A percentile compares a stretch with the other conserved stretches of the same genome.
Evolutionary conservation across 345 rosid genomes (phyloP).

Genomic region (Arabidopsis suecica): DNA sequence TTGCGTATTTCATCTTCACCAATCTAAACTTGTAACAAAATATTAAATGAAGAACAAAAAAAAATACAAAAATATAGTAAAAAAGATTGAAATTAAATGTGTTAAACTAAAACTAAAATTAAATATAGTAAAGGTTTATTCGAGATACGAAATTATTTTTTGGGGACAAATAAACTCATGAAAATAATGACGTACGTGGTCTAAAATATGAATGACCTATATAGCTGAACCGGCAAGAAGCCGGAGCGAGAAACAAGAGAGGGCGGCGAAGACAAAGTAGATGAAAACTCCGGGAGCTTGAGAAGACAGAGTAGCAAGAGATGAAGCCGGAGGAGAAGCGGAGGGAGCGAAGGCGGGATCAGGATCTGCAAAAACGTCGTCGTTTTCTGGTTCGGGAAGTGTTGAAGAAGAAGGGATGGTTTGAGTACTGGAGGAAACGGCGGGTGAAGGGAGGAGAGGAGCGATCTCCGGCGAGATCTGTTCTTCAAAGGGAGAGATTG

Average conservation of each 20-base stretch:
- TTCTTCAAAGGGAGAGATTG: slow-evolving; percentile 56
- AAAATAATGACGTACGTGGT: slow-evolving; percentile 25
- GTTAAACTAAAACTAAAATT: too few species aligned
- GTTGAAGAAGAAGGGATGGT: slow-evolving; percentile 77
- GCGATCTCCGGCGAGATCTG: slow-evolving; percentile 78
- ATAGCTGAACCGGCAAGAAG: slow-evolving; percentile 29
- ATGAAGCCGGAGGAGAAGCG: slow-evolving; percentile 53
- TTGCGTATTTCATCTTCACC: background rate
- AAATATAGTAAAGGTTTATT: background rate
- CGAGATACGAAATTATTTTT: slow-evolving; percentile 1
- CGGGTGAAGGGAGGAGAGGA: slow-evolving; percentile 76
- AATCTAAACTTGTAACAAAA: background rate
- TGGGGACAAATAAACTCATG: slow-evolving; percentile 25
- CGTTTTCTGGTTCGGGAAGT: slow-evolving; percentile 67
- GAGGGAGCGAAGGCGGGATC: slow-evolving; percentile 60
- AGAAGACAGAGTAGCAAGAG: slow-evolving; percentile 43
- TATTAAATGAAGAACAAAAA: background rate
- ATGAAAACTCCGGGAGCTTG: slow-evolving; percentile 20
- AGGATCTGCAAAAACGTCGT: slow-evolving; percentile 43
- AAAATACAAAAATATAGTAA: background rate
- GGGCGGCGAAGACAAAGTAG: slow-evolving; percentile 10
- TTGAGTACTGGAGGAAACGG: slow-evolving; percentile 59
- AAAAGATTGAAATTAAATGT: background rate
- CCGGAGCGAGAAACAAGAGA: slow-evolving; percentile 40
- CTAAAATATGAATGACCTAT: background rate